Evolutionary conservation across 176 grass and related monocot species (phyloP), one percentile per base, ranked within the genome.

Genomic region (Carex kokanica): DNA sequence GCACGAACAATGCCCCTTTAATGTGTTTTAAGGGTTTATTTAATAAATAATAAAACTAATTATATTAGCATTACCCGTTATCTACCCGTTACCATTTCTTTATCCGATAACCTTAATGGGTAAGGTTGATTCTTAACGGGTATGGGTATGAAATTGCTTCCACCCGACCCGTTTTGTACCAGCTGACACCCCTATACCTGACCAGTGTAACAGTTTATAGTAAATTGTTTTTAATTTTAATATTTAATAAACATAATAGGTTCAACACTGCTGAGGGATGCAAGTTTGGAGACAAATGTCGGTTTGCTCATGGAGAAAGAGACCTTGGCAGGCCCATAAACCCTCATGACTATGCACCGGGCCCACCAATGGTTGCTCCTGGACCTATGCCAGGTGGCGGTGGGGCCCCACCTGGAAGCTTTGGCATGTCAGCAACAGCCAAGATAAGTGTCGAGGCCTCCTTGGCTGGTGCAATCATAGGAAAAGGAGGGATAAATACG

Each of bases 401-500:
- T 58, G 83, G 73, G 40, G 60, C 86, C 52, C 84, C 90, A 85
- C 83, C 92, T 69, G 82, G 86, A 74, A 88, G 84, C 79, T 97
- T 97, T 41, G 92, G 89, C 18, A 88, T 91, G 78, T 98, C 90
- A 13, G 85, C 92, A 25, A 94, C 90, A 56, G 88, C 94, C 38
- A 97, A 97, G 83, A 91, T 94, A 56, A 94, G 94, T 59, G 88
- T 97, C 16, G 87, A 91, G 74, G 87, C 85, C 29, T 89, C 92
- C 38, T 92, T 94, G 70, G 85, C 88, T 75, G 89, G 95, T 82
- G 87, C 78, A 56, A 91, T 94, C 60, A 94, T 98, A 0, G 90
- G 95, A 77, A 93, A 80, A 85, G 90, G 92, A 59, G 95, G 95
- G 65, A 66, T 89, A 31, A 90, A 94, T 74, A 94, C 89, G 29